Evolutionary conservation across 208 protist species (phyloP).

Genomic region (Acanthamoeba sp.): DNA sequence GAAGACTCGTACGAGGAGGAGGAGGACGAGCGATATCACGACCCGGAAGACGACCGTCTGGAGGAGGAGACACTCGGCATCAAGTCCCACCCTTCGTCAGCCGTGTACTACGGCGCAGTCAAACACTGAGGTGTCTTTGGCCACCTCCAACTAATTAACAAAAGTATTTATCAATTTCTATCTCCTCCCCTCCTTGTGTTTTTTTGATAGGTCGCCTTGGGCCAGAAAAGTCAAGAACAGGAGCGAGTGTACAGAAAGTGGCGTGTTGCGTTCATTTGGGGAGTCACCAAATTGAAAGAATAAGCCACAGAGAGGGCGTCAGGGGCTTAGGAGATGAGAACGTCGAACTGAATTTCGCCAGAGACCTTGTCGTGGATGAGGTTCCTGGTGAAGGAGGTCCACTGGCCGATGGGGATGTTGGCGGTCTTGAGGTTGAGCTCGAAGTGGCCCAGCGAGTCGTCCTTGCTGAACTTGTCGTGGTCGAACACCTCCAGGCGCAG

Average conservation of each 20-base stretch:
- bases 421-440: conserved; percentile 55
- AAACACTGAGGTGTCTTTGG: neutral
- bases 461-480: conserved; percentile 70
- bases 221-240: too few relatives aligned
- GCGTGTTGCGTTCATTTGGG: too few relatives aligned
- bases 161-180: too few relatives aligned
- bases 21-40: neutral
- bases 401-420: conserved; percentile 39
- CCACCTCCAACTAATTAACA: too few relatives aligned
- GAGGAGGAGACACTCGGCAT: neutral
- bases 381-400: conserved; percentile 40
- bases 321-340: conserved; percentile 20
- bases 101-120: neutral
- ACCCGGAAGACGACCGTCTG: neutral
- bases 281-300: too few relatives aligned
- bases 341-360: conserved; percentile 25
- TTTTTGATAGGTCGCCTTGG: too few relatives aligned
- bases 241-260: too few relatives aligned
- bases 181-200: too few relatives aligned
- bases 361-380: conserved; percentile 48
- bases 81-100: neutral
- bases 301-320: too few relatives aligned
- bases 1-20: neutral
- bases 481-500: conserved; percentile 61
- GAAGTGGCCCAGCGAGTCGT: conserved; percentile 66